Conservation (phyloP, 2,329 filamentous ascomycete species). For the Nannizziopsis barbatae region DNA sequence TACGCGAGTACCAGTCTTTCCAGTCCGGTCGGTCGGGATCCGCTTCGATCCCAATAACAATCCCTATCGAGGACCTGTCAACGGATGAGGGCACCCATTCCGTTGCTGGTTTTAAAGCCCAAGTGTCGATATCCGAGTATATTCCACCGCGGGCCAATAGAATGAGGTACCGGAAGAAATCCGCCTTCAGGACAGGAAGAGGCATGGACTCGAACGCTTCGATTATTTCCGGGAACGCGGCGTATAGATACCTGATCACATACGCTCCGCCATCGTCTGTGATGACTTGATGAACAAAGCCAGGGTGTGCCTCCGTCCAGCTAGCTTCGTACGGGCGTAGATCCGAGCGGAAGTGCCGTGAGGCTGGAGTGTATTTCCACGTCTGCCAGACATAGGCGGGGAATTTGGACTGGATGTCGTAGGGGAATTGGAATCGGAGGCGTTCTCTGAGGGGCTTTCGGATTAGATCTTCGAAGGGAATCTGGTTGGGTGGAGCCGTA, state of each 20-base stretch:
- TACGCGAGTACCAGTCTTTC: constrained; percentile 88
- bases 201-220: constrained; percentile 66
- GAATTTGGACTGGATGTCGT: constrained; percentile 78
- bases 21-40: constrained; percentile 89
- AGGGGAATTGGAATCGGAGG: constrained; percentile 86
- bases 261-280: constrained; percentile 78
- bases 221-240: constrained; percentile 64
- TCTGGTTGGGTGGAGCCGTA: background rate
- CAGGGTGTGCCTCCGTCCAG: constrained; percentile 78
- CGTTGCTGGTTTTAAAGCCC: constrained; percentile 66
- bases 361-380: constrained; percentile 78
- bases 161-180: constrained; percentile 66
- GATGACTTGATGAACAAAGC: constrained; percentile 92
- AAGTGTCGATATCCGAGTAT: constrained; percentile 89
- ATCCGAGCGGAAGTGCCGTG: constrained; percentile 58
- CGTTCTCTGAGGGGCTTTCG: constrained; percentile 64
- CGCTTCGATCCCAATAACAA: constrained; percentile 91
- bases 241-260: constrained; percentile 76
- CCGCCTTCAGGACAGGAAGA: constrained; percentile 63
- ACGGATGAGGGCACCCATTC: constrained; percentile 79
- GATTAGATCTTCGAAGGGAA: constrained; percentile 49
- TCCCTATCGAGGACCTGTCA: constrained; percentile 63
- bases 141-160: constrained; percentile 67
- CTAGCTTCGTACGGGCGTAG: constrained; percentile 78
- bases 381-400: constrained; percentile 99